Evolutionary conservation across 306 rosid genomes (phyloP).

Genomic region (Mucuna pruriens): DNA sequence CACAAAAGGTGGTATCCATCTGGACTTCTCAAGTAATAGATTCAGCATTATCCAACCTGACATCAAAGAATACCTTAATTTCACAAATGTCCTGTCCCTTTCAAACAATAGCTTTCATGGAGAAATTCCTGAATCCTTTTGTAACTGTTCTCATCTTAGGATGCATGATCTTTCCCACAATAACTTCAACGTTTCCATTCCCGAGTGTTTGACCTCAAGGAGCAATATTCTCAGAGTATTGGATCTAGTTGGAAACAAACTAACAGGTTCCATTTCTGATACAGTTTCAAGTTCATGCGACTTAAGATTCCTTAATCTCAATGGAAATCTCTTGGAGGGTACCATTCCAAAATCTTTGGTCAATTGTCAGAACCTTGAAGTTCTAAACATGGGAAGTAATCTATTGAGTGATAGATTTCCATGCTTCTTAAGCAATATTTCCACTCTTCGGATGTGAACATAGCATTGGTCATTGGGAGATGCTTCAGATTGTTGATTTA

Average conservation of each 20-base stretch:
- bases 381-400: constrained; percentile 29
- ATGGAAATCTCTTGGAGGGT: constrained; percentile 36
- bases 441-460: background rate
- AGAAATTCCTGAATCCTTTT: constrained; percentile 32
- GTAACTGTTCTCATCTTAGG: background rate
- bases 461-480: background rate
- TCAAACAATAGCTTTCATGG: constrained; percentile 25
- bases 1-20: background rate
- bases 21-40: constrained; percentile 47
- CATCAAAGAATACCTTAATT: background rate
- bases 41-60: constrained; percentile 32
- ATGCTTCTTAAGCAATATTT: constrained; percentile 19
- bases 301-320: constrained; percentile 33
- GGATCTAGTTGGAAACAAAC: constrained; percentile 29
- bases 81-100: background rate
- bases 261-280: constrained; percentile 26
- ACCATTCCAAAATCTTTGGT: constrained; percentile 41
- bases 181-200: constrained; percentile 28
- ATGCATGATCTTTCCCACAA: constrained; percentile 49
- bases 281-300: background rate
- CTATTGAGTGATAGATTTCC: constrained; percentile 12
- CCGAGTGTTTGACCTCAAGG: constrained; percentile 2
- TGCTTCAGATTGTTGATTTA: constrained; percentile 40
- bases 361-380: background rate
- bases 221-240: background rate